Evolutionary conservation across 192 early-diverging fungal genomes (phyloP).

Genomic region (Kappamyces sp.): DNA sequence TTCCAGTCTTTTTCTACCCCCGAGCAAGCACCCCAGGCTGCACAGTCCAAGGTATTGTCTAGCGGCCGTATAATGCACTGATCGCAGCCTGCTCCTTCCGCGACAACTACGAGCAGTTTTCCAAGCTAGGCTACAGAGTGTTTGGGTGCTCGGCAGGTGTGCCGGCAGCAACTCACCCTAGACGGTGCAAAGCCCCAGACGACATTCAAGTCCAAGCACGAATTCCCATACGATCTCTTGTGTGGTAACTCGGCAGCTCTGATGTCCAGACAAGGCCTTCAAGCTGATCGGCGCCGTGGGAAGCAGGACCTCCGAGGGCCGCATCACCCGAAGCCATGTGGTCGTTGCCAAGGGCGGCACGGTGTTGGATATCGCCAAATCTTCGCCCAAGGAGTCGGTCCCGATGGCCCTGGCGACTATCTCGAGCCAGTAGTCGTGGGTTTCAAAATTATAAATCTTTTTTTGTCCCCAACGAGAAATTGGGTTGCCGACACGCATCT

Average conservation of each 20-base stretch:
- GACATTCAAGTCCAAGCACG: constrained; percentile 26
- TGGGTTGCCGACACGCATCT: too few species aligned
- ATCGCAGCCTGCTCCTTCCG: constrained; percentile 23
- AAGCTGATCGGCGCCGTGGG: constrained; percentile 24
- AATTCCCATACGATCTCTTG: constrained; percentile 26
- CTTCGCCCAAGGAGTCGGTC: constrained; percentile 16
- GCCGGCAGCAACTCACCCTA: too few species aligned
- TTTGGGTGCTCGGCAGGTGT: constrained; percentile 21
- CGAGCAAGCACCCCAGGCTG: constrained; percentile 26
- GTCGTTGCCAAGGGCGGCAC: constrained; percentile 31
- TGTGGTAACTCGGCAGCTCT: not conserved
- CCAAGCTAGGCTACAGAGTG: constrained; percentile 26
- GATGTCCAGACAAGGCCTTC: constrained; percentile 13
- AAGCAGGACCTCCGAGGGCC: constrained; percentile 4
- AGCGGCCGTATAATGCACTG: too few species aligned
- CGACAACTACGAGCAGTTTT: constrained; percentile 23
- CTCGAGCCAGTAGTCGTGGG: not conserved
- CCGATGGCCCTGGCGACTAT: constrained; percentile 23
- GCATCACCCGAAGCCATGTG: constrained; percentile 24
- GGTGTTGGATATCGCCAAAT: constrained; percentile 16
- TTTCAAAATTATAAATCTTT: too few species aligned
- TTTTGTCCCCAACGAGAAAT: too few species aligned
- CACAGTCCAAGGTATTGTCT: constrained; percentile 17
- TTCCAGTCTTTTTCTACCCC: constrained; percentile 22
- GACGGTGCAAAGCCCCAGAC: constrained; percentile 19